Evolutionary conservation across 495 filamentous ascomycete genomes (phyloP).

Genomic region (Penicillium macrosclerotiorum): DNA sequence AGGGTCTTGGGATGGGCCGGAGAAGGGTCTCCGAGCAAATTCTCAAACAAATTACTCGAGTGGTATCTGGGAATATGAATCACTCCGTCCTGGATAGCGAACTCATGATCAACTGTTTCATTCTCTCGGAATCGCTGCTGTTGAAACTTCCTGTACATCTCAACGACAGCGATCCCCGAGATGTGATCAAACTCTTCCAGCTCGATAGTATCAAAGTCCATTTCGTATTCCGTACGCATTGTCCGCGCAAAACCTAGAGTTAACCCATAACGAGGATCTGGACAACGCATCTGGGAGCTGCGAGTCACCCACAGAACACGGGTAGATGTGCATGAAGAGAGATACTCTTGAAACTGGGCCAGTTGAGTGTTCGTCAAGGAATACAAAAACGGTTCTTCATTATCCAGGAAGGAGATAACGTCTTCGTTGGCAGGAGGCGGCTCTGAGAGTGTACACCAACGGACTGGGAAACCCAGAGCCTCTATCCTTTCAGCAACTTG

Average conservation of each 20-base stretch:
- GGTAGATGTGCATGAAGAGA: background rate
- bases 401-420: background rate
- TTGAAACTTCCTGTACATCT: background rate
- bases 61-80: conserved; percentile 25
- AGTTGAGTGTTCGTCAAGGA: background rate
- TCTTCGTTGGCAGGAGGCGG: background rate
- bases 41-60: conserved; percentile 15
- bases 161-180: background rate
- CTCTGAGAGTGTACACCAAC: background rate
- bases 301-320: conserved; percentile 5
- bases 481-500: background rate
- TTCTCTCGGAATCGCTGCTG: conserved; percentile 18
- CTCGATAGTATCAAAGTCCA: conserved; percentile 6
- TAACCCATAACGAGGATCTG: conserved; percentile 1
- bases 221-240: background rate
- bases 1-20: background rate
- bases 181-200: background rate
- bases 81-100: conserved; percentile 17
- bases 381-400: background rate
- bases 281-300: conserved; percentile 1
- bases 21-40: background rate
- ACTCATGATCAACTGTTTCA: conserved; percentile 21
- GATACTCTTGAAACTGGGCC: background rate
- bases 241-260: conserved; percentile 5
- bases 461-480: background rate